Percentiles rank a stretch among this genome's conserved stretches.
Conservation (phyloP, 257 asterid species). For the Gardenia jasminoides region DNA sequence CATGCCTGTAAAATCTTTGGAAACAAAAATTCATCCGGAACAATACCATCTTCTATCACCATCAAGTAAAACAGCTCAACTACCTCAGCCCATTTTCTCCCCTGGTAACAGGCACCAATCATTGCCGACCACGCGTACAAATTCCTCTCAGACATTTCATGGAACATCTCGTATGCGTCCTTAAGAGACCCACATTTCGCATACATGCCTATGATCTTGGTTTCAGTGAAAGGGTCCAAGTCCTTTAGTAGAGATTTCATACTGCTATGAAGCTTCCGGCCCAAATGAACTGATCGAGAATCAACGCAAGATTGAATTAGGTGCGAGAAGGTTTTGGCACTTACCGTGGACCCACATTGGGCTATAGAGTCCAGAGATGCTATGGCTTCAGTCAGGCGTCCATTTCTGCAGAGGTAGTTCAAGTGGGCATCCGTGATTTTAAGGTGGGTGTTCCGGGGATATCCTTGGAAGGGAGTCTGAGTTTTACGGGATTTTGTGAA, state of each 20-base stretch:
- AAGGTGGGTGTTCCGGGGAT: constrained; percentile 19
- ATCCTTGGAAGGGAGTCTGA: constrained; percentile 15
- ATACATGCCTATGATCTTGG: constrained; percentile 61
- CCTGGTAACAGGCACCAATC: constrained; percentile 73
- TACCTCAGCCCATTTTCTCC: constrained; percentile 65
- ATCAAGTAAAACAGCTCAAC: constrained; percentile 48
- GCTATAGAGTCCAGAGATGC: constrained; percentile 40
- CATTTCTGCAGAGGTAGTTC: constrained; percentile 58
- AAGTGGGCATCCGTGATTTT: constrained; percentile 41
- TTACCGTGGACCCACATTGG: constrained; percentile 40
- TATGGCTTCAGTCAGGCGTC: constrained; percentile 59
- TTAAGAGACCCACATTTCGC: constrained; percentile 65
- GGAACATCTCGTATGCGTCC: constrained; percentile 54
- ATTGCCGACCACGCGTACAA: constrained; percentile 78
- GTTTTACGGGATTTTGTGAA: constrained; percentile 20
- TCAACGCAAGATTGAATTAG: constrained; percentile 58
- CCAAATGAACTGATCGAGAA: constrained; percentile 44
- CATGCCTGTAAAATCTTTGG: constrained; percentile 81
- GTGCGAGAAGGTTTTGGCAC: constrained; percentile 47
- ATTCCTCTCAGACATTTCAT: constrained; percentile 54
- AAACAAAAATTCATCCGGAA: constrained; percentile 63
- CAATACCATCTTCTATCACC: constrained; percentile 56
- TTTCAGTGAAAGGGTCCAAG: constrained; percentile 52
- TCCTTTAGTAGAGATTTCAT: constrained; percentile 29
- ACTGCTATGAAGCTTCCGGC: constrained; percentile 46